Conservation (phyloP, 1,139 yeast species). For the Tardiomyces digboiensis region DNA sequence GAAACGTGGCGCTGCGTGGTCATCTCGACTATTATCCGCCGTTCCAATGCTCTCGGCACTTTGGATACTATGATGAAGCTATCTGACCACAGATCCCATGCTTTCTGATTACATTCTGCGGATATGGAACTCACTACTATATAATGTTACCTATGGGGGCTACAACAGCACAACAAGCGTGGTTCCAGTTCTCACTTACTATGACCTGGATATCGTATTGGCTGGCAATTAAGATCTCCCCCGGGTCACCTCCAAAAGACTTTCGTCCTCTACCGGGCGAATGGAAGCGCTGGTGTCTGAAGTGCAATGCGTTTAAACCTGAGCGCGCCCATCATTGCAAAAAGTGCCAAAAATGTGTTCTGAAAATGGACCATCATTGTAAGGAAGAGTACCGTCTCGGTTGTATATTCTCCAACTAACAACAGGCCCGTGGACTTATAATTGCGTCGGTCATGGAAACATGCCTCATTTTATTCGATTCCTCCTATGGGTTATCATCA, state of each 20-base stretch:
- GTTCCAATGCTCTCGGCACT: too few relatives aligned
- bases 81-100: neutral
- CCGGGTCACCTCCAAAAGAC: conserved; percentile 47
- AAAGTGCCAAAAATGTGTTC: conserved; percentile 41
- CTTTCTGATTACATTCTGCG: neutral
- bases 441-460: conserved; percentile 74
- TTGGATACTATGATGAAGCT: too few relatives aligned
- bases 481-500: conserved; percentile 52
- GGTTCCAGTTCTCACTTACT: neutral
- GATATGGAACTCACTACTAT: neutral
- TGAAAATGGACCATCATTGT: conserved; percentile 77
- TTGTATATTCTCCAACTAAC: conserved; percentile 1
- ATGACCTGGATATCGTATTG: conserved; percentile 67
- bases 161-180: neutral
- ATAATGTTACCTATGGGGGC: neutral
- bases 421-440: conserved; percentile 64
- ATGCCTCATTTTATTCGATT: conserved; percentile 81
- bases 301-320: conserved; percentile 60
- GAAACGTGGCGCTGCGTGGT: neutral
- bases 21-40: too few relatives aligned
- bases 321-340: conserved; percentile 77
- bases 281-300: conserved; percentile 56
- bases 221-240: conserved; percentile 45
- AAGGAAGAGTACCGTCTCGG: too few relatives aligned
- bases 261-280: conserved; percentile 31